phyloP scores from a whole-genome alignment of 257 asterid genomes.

The Solanum appendiculatum region DNA sequence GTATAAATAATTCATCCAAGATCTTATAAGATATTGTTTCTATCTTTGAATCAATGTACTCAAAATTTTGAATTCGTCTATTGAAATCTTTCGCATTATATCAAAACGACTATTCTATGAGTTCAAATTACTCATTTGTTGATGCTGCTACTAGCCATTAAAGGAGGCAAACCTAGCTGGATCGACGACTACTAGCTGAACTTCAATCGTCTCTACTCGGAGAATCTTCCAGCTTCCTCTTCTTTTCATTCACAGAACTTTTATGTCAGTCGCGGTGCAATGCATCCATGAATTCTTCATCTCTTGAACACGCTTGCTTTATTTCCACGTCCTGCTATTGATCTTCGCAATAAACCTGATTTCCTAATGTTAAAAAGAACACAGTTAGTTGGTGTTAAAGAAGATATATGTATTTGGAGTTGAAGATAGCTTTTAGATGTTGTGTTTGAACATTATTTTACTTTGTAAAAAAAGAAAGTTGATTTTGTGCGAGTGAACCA shows the following conservation, averaged over 20 bases:
- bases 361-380: neutral
- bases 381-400: neutral
- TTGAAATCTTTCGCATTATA: neutral
- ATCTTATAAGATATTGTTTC: too few species aligned
- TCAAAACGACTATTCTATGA: neutral
- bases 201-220: too few species aligned
- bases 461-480: too few species aligned
- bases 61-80: too few species aligned
- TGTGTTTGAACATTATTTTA: too few species aligned
- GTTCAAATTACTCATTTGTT: neutral
- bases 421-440: neutral
- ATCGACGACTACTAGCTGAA: conserved; percentile 2
- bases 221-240: neutral
- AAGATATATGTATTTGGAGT: neutral
- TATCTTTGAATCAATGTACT: too few species aligned
- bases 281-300: neutral
- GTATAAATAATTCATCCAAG: too few species aligned
- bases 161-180: neutral
- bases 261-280: too few species aligned
- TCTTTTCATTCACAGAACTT: neutral
- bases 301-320: too few species aligned
- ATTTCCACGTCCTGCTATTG: neutral
- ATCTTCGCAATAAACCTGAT: neutral
- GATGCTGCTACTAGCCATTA: neutral
- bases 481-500: neutral